Evolutionary conservation across 768 basidiomycete genomes (phyloP).

Genomic region (Fomitopsis serialis): DNA sequence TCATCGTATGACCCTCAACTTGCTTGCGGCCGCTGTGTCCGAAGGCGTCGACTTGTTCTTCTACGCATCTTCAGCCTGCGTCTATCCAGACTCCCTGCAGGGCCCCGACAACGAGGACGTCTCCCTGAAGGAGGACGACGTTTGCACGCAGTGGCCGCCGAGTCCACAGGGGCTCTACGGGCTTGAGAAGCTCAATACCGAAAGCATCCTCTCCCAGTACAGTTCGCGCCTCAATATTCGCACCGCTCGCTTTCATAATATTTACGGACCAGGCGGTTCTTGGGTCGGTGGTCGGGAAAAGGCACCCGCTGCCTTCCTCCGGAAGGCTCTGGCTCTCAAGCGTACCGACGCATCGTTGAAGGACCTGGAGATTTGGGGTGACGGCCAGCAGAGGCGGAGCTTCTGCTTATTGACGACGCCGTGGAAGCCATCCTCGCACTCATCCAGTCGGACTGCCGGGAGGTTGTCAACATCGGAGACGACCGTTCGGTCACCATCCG

Average conservation of each 20-base stretch:
- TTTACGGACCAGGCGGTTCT: constrained; percentile 49
- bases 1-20: constrained; percentile 42
- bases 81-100: constrained; percentile 46
- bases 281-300: constrained; percentile 56
- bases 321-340: constrained; percentile 41
- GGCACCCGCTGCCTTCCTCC: constrained; percentile 49
- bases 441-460: constrained; percentile 29
- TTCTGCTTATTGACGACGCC: constrained; percentile 53
- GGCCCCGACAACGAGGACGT: constrained; percentile 25
- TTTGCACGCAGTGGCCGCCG: constrained; percentile 33
- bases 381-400: constrained; percentile 46
- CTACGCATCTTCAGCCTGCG: constrained; percentile 56
- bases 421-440: constrained; percentile 45
- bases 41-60: constrained; percentile 40
- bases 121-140: constrained; percentile 42
- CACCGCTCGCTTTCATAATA: constrained; percentile 54
- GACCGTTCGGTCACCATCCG: constrained; percentile 36
- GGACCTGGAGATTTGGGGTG: constrained; percentile 52
- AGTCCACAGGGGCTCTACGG: constrained; percentile 53
- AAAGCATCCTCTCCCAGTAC: constrained; percentile 36
- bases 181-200: constrained; percentile 49
- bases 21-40: constrained; percentile 34
- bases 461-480: constrained; percentile 49
- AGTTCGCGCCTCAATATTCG: constrained; percentile 30
- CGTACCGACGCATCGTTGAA: constrained; percentile 6